Conservation (phyloP, 2,329 filamentous ascomycete genomes). For the Aspergillus ochraceoroseus region DNA sequence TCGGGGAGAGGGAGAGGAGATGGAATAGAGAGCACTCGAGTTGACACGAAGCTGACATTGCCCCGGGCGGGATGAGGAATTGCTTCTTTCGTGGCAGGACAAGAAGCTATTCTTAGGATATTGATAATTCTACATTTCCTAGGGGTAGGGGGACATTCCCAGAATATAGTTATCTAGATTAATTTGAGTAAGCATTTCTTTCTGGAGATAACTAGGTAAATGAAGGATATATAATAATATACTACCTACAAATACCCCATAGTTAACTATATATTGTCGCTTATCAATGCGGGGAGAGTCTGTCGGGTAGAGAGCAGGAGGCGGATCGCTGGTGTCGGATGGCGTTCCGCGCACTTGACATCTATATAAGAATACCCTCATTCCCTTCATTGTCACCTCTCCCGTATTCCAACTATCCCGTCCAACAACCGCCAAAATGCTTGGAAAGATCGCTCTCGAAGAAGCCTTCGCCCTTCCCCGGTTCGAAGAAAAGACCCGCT, state of each 20-base stretch:
- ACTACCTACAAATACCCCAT: slow-evolving; percentile 5
- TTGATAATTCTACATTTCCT: too few species aligned
- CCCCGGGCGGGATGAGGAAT: neutral
- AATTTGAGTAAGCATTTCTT: too few species aligned
- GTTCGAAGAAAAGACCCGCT: slow-evolving; percentile 54
- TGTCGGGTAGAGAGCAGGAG: neutral
- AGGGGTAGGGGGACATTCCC: too few species aligned
- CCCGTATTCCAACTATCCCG: neutral
- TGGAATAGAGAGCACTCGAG: too few species aligned
- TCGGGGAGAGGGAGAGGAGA: too few species aligned
- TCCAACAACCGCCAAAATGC: slow-evolving; percentile 32
- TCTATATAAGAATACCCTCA: neutral
- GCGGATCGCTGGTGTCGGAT: slow-evolving; percentile 10
- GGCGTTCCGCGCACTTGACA: slow-evolving; percentile 6
- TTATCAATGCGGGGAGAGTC: slow-evolving; percentile 3
- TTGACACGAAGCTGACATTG: too few species aligned
- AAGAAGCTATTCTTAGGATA: neutral
- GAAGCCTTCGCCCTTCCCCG: slow-evolving; percentile 59
- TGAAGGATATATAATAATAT: too few species aligned
- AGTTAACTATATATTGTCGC: slow-evolving; percentile 6
- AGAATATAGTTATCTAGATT: too few species aligned
- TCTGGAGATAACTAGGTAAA: too few species aligned
- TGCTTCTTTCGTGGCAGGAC: neutral
- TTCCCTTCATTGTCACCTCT: too few species aligned
- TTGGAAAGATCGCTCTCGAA: slow-evolving; percentile 59